Conservation (phyloP, 192 early-diverging fungal species). For the Gamsiella multidivaricata region DNA sequence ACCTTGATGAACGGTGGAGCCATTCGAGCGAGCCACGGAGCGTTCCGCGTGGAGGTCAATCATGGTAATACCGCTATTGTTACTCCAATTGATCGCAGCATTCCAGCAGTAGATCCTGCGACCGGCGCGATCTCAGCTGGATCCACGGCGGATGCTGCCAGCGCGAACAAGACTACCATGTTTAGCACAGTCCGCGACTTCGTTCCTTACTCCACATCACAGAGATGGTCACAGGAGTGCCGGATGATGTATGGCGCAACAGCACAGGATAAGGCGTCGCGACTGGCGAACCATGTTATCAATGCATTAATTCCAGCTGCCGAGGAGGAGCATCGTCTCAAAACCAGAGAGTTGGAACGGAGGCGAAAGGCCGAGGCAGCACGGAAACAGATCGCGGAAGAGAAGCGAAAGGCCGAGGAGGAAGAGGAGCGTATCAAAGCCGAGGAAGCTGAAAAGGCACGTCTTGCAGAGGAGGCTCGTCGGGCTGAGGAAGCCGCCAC, state of each 20-base stretch:
- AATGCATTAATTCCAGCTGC: slow-evolving; percentile 83
- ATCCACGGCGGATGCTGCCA: slow-evolving; percentile 28
- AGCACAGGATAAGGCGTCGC: slow-evolving; percentile 68
- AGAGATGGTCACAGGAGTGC: slow-evolving; percentile 91
- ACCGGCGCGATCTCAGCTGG: slow-evolving; percentile 45
- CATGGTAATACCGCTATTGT: slow-evolving; percentile 21
- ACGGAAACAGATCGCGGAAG: slow-evolving; percentile 59
- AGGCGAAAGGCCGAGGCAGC: slow-evolving; percentile 68
- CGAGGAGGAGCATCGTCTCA: slow-evolving; percentile 71
- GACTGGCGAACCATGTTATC: slow-evolving; percentile 70
- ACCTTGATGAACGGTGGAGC: slow-evolving; percentile 45
- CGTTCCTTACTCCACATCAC: slow-evolving; percentile 72
- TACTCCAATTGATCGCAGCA: slow-evolving; percentile 6
- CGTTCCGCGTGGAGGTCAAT: slow-evolving; percentile 48
- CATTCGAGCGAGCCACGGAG: slow-evolving; percentile 37
- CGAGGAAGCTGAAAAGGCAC: slow-evolving; percentile 55
- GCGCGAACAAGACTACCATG: slow-evolving; percentile 40
- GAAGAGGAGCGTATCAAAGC: slow-evolving; percentile 56
- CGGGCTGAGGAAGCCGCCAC: slow-evolving; percentile 37
- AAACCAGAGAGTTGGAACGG: slow-evolving; percentile 60
- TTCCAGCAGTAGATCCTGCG: slow-evolving; percentile 51
- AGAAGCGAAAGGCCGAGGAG: slow-evolving; percentile 54
- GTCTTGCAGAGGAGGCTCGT: slow-evolving; percentile 46
- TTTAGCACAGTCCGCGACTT: slow-evolving; percentile 75
- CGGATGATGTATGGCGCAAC: slow-evolving; percentile 78